Evolutionary conservation across 2,329 filamentous ascomycete genomes (phyloP), one percentile per base, ranked within the genome.

Genomic region (Penicillium brasilianum): DNA sequence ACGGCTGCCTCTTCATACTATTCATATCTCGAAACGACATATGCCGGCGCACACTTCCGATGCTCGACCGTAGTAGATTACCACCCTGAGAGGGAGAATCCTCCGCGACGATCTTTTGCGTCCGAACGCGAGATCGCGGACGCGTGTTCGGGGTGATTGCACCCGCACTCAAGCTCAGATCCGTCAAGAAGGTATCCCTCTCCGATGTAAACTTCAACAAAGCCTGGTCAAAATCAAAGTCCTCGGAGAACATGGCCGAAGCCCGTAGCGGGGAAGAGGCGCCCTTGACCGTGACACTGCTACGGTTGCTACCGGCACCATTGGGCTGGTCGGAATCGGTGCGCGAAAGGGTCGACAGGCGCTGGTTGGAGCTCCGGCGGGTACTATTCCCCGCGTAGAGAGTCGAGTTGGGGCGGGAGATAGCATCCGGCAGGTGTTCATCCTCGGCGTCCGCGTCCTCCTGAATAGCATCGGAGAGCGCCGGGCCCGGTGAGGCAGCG

Each of bases 21-120:
- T 90, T 97, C 91, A 98, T 96, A 71, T 97, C 95, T 69, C 89
- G 87, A 77, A 94, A 92, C 70, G 94, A 97, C 78, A 99, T 90
- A 72, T 95, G 92, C 76, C 95, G 88, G 65, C 94, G 87, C 70
- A 99, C 90, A 79, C 93, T 97, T 48, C 94, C 94, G 64, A 88
- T 91, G 75, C 88, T 84, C 14, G 83, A 84, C 71, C 84, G 83
- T 51, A 87, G 73, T 30, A 83, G 64, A 59, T 63, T 63, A 55
- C 67, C 81, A 65, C 79, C 61, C 49, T 69, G 77, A 36, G 74
- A 71, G 16, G 76, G 75, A 37, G 80, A 81, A 65, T 96, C 93
- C 44, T 93, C 90, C 32, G 87, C 86, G 67, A 88, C 88, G 70
- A 97, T 91, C 70, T 91, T 90, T 76, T 96, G 91, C 3, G 93